phyloP scores from a whole-genome alignment of 306 rosid genomes.

The Quercus engelmannii region DNA sequence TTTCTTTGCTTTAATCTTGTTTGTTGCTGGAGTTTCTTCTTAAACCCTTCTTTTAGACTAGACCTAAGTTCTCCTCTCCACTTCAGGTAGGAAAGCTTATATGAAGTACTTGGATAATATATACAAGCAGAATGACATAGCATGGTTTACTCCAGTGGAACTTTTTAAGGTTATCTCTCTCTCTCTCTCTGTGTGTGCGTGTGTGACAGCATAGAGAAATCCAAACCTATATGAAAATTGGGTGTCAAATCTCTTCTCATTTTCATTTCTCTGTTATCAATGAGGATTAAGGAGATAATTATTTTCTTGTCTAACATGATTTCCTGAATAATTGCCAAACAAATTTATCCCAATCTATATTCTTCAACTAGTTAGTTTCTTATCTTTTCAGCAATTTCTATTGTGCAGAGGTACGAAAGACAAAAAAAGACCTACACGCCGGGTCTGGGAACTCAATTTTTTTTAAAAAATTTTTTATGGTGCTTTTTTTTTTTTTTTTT shows the following conservation, averaged over 20 bases:
- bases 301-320: neutral
- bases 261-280: neutral
- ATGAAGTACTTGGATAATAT: slow-evolving; percentile 72
- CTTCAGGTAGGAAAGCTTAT: slow-evolving; percentile 76
- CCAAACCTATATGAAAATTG: neutral
- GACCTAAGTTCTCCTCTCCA: too few species aligned
- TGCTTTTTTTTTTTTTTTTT: neutral
- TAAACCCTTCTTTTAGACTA: too few species aligned
- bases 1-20: too few species aligned
- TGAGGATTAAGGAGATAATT: neutral
- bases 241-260: neutral
- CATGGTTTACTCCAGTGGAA: slow-evolving; percentile 98
- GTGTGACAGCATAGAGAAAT: neutral
- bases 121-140: slow-evolving; percentile 69
- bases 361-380: neutral
- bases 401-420: neutral
- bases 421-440: neutral
- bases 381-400: neutral
- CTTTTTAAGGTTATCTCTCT: slow-evolving; percentile 65
- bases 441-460: neutral
- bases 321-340: neutral
- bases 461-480: neutral
- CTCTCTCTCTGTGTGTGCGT: neutral
- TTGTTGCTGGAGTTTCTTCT: too few species aligned
- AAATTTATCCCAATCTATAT: neutral